Conservation (phyloP, 2,329 filamentous ascomycete species). For the Colletotrichum magnum region DNA sequence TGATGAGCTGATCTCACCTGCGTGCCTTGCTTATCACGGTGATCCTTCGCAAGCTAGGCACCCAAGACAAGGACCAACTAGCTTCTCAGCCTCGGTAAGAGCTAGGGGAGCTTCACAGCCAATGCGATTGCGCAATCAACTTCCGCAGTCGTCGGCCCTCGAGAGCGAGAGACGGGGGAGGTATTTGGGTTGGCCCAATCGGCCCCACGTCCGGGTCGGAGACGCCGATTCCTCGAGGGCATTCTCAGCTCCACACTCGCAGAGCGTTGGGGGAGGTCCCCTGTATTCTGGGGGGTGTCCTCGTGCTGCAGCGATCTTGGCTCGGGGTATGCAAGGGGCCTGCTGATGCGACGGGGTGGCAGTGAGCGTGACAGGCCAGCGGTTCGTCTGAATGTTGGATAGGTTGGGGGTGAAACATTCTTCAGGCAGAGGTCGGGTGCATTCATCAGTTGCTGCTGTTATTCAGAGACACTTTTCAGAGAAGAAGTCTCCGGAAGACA, state of each 20-base stretch:
- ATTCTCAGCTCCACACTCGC: slow-evolving; percentile 1
- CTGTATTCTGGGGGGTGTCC: slow-evolving; percentile 1
- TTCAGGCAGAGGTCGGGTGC: background rate
- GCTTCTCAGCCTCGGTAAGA: background rate
- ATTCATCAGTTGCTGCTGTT: background rate
- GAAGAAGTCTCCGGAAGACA: no score
- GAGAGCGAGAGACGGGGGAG: no score
- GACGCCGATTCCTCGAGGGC: slow-evolving; percentile 20
- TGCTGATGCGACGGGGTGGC: slow-evolving; percentile 2
- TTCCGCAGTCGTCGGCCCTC: no score
- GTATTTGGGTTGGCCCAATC: slow-evolving; percentile 8
- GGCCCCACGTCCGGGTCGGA: slow-evolving; percentile 31
- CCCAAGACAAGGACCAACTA: background rate
- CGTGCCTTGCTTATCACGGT: slow-evolving; percentile 4
- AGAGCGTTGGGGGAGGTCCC: background rate
- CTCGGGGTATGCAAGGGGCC: background rate
- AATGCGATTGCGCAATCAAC: no score
- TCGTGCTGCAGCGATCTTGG: background rate
- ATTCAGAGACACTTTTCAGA: background rate
- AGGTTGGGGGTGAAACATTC: slow-evolving; percentile 9
- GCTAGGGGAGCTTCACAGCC: background rate
- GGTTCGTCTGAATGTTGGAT: slow-evolving; percentile 27
- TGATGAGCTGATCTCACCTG: slow-evolving; percentile 1
- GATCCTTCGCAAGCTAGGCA: background rate
- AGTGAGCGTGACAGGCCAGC: slow-evolving; percentile 3